Conservation (phyloP, 176 grass and related monocot genomes). For the Melocanna baccifera region DNA sequence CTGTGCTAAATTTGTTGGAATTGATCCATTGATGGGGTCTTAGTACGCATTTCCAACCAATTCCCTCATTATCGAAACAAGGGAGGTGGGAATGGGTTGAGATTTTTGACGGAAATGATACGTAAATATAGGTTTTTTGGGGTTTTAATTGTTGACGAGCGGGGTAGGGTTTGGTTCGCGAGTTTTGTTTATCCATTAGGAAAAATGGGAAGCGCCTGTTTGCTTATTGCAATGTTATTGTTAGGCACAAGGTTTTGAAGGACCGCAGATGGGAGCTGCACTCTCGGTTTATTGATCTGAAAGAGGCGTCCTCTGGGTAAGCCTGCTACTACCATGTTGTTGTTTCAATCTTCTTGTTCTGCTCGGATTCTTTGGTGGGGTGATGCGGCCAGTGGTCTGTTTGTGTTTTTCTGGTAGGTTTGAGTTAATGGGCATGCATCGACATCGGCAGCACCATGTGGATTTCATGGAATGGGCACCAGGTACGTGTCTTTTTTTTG, state of each 20-base stretch:
- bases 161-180: background rate
- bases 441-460: conserved; percentile 77
- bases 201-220: background rate
- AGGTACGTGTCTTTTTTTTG: conserved; percentile 51
- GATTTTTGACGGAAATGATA: background rate
- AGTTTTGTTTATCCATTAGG: background rate
- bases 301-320: conserved; percentile 77
- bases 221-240: conserved; percentile 16
- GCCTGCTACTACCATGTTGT: background rate
- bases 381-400: background rate
- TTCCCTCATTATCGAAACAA: background rate
- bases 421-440: conserved; percentile 87
- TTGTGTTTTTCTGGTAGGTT: conserved; percentile 41
- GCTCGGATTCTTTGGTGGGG: background rate
- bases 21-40: background rate
- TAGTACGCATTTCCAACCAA: background rate
- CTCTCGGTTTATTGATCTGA: conserved; percentile 84
- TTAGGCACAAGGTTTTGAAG: conserved; percentile 82
- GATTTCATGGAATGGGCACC: conserved; percentile 99
- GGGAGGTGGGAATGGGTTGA: background rate
- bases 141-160: background rate
- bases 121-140: background rate
- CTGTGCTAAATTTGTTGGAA: background rate
- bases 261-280: conserved; percentile 71
- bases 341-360: background rate